Evolutionary conservation across 768 basidiomycete genomes (phyloP).

Genomic region (Tulasnella sp.): DNA sequence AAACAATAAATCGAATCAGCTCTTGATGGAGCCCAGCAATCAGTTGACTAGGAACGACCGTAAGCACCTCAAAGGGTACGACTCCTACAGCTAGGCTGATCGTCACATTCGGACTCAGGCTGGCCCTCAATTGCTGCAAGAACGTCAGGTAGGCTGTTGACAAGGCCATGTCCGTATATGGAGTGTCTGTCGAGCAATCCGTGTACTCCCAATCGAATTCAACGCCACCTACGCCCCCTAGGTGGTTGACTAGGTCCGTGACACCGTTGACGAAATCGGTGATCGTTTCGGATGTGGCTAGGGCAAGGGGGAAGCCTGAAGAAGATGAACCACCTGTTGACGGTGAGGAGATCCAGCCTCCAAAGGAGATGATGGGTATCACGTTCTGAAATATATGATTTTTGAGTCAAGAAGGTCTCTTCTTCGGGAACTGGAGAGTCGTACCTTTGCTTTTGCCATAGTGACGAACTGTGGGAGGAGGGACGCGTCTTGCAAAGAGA

Average conservation of each 20-base stretch:
- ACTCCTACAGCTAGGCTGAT: constrained; percentile 7
- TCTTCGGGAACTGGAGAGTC: neutral
- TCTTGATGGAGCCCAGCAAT: too few species aligned
- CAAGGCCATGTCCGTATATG: neutral
- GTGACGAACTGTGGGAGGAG: constrained; percentile 3
- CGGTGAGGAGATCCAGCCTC: constrained; percentile 4
- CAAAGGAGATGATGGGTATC: constrained; percentile 2
- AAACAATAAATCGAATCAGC: too few species aligned
- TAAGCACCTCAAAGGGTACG: constrained; percentile 7
- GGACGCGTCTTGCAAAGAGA: constrained; percentile 4
- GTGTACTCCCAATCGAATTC: constrained; percentile 15
- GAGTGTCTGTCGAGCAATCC: constrained; percentile 1
- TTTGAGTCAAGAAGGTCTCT: neutral
- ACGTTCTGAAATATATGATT: constrained; percentile 1
- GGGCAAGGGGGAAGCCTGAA: neutral
- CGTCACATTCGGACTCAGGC: neutral
- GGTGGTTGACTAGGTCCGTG: neutral
- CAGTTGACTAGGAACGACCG: neutral
- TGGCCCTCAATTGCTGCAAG: neutral
- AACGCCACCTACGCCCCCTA: neutral
- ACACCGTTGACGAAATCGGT: constrained; percentile 9
- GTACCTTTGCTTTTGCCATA: neutral
- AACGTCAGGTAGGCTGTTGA: constrained; percentile 9
- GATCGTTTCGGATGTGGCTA: neutral
- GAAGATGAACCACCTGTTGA: constrained; percentile 8